These are phyloP conservation scores for Coniferiporia weirii DNA, from an alignment of 1,284 basidiomycete genomes.

Conservation along the genomic window DNA sequence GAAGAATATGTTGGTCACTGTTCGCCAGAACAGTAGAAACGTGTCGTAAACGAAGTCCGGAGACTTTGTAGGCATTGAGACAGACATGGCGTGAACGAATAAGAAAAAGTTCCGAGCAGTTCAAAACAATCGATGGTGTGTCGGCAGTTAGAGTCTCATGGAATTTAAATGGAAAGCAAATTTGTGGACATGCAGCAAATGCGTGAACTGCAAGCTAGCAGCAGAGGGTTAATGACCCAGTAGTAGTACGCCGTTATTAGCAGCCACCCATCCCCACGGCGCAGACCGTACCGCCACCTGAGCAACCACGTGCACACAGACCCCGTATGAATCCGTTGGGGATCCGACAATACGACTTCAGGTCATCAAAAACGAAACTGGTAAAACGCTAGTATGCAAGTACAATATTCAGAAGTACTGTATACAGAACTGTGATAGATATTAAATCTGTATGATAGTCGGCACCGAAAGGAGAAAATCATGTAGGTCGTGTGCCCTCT, in stretches of 20 bases:
- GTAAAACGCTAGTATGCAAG: background rate
- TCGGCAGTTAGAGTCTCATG: background rate
- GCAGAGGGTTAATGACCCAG: too few species aligned
- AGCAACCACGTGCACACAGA: too few species aligned
- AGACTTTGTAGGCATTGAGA: constrained; percentile 13
- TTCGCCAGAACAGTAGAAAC: constrained; percentile 72
- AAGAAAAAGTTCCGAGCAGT: background rate
- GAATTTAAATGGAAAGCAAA: background rate
- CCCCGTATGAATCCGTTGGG: background rate
- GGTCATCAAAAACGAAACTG: too few species aligned
- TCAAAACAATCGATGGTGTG: background rate
- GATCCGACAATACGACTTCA: background rate
- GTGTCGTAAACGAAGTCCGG: constrained; percentile 49
- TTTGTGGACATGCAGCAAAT: too few species aligned
- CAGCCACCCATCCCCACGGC: too few species aligned
- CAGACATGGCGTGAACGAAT: constrained; percentile 8
- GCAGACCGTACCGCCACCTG: too few species aligned
- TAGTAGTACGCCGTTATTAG: too few species aligned
- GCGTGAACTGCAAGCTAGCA: too few species aligned
- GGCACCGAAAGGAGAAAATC: background rate
- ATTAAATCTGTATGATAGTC: background rate
- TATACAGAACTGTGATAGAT: background rate
- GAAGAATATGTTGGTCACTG: constrained; percentile 95
- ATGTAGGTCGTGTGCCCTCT: background rate
- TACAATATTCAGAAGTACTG: background rate